phyloP scores from a whole-genome alignment of 768 basidiomycete species.

The Infundibulicybe gibba region DNA sequence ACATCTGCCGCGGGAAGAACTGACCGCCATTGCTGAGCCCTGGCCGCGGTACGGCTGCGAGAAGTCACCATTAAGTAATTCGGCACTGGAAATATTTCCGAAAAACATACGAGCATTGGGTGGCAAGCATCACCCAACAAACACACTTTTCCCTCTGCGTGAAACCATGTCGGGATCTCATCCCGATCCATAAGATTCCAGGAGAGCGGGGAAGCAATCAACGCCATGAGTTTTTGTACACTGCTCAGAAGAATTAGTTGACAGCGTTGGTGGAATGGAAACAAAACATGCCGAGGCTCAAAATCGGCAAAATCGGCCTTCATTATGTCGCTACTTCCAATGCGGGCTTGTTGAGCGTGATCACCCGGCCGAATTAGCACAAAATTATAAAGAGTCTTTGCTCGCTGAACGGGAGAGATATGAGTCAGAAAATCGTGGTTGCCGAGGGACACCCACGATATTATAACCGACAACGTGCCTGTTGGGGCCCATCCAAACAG shows the following conservation, averaged over 20 bases:
- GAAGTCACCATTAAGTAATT: neutral
- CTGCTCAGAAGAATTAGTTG: too few relatives aligned
- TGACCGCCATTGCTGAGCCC: conserved; percentile 51
- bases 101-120: neutral
- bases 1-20: conserved; percentile 1
- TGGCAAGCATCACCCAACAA: neutral
- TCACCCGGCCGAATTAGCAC: conserved; percentile 26
- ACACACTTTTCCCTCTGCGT: too few relatives aligned
- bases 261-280: neutral
- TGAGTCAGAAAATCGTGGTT: neutral
- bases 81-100: neutral
- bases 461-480: conserved; percentile 33
- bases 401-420: conserved; percentile 17
- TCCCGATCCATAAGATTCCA: too few relatives aligned
- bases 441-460: conserved; percentile 20
- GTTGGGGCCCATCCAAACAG: conserved; percentile 56
- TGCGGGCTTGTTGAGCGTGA: neutral
- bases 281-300: neutral
- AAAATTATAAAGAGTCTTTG: conserved; percentile 39
- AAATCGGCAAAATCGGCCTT: neutral
- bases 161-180: too few relatives aligned
- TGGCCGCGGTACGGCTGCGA: conserved; percentile 50
- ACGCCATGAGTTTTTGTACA: too few relatives aligned
- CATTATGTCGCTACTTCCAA: neutral
- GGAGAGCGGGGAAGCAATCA: too few relatives aligned